Evolutionary conservation across 768 basidiomycete genomes (phyloP).

Genomic region (Exidia glandulosa): DNA sequence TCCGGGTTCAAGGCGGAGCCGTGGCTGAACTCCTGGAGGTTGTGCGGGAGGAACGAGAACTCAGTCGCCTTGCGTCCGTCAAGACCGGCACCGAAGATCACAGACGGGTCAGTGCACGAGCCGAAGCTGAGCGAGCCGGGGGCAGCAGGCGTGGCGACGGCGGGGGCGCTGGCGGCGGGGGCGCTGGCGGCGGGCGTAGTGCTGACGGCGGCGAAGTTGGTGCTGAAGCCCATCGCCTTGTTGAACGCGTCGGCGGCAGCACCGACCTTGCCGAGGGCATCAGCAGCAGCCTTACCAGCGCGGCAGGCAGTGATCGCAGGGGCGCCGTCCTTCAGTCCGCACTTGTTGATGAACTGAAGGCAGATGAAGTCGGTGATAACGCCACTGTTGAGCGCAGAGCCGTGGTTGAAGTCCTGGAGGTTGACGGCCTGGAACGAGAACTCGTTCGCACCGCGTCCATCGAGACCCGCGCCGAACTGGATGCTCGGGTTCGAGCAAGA

Average conservation of each 20-base stretch:
- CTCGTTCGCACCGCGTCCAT: constrained; percentile 23
- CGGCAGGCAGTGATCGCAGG: neutral
- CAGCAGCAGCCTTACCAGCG: constrained; percentile 24
- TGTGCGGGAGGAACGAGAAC: constrained; percentile 20
- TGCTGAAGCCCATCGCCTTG: constrained; percentile 40
- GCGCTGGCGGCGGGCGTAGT: constrained; percentile 1
- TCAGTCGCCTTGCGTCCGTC: constrained; percentile 42
- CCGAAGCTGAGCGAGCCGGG: no score
- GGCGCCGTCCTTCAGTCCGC: constrained; percentile 16
- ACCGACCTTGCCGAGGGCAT: constrained; percentile 30
- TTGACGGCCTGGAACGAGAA: constrained; percentile 4
- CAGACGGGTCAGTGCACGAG: constrained; percentile 41
- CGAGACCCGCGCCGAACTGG: constrained; percentile 9
- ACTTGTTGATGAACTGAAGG: constrained; percentile 28
- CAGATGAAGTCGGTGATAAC: constrained; percentile 9
- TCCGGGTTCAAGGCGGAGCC: constrained; percentile 38
- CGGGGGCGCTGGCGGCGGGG: neutral
- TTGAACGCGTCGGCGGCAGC: constrained; percentile 56
- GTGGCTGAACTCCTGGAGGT: neutral
- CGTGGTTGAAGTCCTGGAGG: neutral
- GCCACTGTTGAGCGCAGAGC: constrained; percentile 8
- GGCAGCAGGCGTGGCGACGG: constrained; percentile 3
- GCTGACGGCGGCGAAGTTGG: constrained; percentile 35
- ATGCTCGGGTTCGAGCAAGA: constrained; percentile 9
- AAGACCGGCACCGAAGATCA: constrained; percentile 47